phyloP scores from a whole-genome alignment of 257 asterid genomes.

The Leonotis leonurus region DNA sequence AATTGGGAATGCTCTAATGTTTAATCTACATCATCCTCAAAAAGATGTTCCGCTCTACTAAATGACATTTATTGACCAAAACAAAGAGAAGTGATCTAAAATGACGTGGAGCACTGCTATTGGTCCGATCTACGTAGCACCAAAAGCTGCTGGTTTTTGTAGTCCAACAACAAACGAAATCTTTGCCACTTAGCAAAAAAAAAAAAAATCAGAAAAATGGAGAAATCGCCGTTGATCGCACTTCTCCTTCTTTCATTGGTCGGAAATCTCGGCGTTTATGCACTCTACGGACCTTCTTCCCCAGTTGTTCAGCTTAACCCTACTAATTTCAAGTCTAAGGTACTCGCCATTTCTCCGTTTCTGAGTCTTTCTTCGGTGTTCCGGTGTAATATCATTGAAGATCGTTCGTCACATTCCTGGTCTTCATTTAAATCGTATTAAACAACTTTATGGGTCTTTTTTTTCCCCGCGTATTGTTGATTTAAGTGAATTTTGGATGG shows the following conservation, averaged over 20 bases:
- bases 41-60: too few species aligned
- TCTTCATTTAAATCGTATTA: background rate
- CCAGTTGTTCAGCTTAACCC: conserved; percentile 89
- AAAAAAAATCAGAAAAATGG: conserved; percentile 35
- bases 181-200: background rate
- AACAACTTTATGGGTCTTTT: background rate
- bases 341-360: conserved; percentile 13
- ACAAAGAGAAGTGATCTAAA: background rate
- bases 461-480: background rate
- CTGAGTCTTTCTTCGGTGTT: background rate
- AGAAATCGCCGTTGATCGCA: conserved; percentile 32
- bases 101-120: conserved; percentile 22
- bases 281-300: conserved; percentile 74
- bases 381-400: background rate
- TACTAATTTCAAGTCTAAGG: conserved; percentile 92
- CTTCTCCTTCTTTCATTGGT: conserved; percentile 31
- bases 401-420: background rate
- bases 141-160: conserved; percentile 1
- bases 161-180: conserved; percentile 3
- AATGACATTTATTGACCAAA: too few species aligned
- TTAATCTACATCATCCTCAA: too few species aligned
- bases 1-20: too few species aligned
- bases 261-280: conserved; percentile 37
- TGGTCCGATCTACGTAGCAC: conserved; percentile 32
- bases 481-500: too few species aligned